phyloP scores from a whole-genome alignment of 768 basidiomycete species.

The Rubroboletus satanas region DNA sequence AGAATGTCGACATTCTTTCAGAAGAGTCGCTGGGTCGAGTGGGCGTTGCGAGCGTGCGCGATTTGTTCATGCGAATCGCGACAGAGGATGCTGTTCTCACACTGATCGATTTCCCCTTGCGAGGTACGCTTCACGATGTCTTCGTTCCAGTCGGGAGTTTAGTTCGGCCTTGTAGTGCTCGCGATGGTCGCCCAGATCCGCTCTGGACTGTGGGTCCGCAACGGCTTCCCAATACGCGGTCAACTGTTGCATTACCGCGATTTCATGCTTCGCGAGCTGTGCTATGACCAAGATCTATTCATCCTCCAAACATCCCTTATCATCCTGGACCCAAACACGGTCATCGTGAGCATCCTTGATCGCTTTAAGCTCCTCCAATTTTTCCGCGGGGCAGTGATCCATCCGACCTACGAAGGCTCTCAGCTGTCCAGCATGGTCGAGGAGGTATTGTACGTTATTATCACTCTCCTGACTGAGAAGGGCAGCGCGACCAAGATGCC shows the following conservation, averaged over 20 bases:
- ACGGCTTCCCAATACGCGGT: slow-evolving; percentile 92
- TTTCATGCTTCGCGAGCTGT: slow-evolving; percentile 90
- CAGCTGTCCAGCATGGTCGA: slow-evolving; percentile 87
- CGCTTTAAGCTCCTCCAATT: slow-evolving; percentile 80
- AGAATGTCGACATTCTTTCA: slow-evolving; percentile 68
- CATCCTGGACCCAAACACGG: slow-evolving; percentile 69
- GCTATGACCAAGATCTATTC: slow-evolving; percentile 94
- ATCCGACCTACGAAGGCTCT: slow-evolving; percentile 59
- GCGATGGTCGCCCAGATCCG: slow-evolving; percentile 94
- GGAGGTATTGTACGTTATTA: slow-evolving; percentile 83
- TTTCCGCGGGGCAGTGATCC: slow-evolving; percentile 61
- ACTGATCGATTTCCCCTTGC: slow-evolving; percentile 82
- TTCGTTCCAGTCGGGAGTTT: background rate
- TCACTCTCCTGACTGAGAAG: slow-evolving; percentile 81
- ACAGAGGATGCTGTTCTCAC: slow-evolving; percentile 68
- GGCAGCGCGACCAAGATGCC: slow-evolving; percentile 69
- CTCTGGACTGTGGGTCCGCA: slow-evolving; percentile 95
- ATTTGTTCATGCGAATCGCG: slow-evolving; percentile 57
- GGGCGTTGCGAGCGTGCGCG: slow-evolving; percentile 53
- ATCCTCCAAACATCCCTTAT: slow-evolving; percentile 83
- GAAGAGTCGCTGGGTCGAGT: slow-evolving; percentile 49
- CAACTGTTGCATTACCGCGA: slow-evolving; percentile 96
- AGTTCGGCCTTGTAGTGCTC: slow-evolving; percentile 49
- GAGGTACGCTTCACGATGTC: slow-evolving; percentile 52
- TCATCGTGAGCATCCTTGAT: slow-evolving; percentile 85